Percentiles rank a stretch among this genome's conserved stretches.
phyloP scores from a whole-genome alignment of 805 yeast species.

The Schwanniomyces vanrijiae region DNA sequence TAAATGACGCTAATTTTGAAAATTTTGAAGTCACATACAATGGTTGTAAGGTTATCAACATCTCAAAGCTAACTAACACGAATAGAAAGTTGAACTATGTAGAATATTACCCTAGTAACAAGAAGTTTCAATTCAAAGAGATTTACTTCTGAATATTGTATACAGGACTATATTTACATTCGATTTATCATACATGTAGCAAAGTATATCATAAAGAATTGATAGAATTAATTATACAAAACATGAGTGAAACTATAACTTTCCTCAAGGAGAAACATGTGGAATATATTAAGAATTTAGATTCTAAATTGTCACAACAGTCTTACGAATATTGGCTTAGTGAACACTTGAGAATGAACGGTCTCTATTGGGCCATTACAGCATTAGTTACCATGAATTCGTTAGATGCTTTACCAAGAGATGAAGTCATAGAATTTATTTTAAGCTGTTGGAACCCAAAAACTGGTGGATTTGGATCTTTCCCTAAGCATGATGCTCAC shows the following conservation, averaged over 20 bases:
- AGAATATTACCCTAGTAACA: conserved; percentile 68
- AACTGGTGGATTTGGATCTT: conserved; percentile 86
- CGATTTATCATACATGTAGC: neutral
- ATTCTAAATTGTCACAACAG: conserved; percentile 34
- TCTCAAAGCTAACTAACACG: conserved; percentile 52
- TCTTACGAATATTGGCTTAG: conserved; percentile 82
- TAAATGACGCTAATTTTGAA: conserved; percentile 74
- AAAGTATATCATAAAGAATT: too few species aligned
- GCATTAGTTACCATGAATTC: conserved; percentile 65
- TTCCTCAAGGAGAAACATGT: conserved; percentile 29
- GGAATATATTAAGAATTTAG: conserved; percentile 34
- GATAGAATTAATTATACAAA: neutral
- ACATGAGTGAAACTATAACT: neutral
- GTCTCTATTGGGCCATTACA: conserved; percentile 92
- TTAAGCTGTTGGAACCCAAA: conserved; percentile 57
- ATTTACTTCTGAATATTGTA: conserved; percentile 27
- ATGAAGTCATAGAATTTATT: conserved; percentile 69
- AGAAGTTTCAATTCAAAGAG: conserved; percentile 50
- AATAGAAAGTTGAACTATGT: conserved; percentile 54
- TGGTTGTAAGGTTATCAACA: conserved; percentile 77
- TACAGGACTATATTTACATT: neutral
- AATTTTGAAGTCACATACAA: conserved; percentile 74
- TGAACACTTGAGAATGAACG: conserved; percentile 88
- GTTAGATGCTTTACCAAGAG: conserved; percentile 52
- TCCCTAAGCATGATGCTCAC: conserved; percentile 88